A percentile compares a stretch with the other conserved stretches of the same genome.
phyloP scores from a whole-genome alignment of 768 basidiomycete genomes.

The Amanita brunnescens region DNA sequence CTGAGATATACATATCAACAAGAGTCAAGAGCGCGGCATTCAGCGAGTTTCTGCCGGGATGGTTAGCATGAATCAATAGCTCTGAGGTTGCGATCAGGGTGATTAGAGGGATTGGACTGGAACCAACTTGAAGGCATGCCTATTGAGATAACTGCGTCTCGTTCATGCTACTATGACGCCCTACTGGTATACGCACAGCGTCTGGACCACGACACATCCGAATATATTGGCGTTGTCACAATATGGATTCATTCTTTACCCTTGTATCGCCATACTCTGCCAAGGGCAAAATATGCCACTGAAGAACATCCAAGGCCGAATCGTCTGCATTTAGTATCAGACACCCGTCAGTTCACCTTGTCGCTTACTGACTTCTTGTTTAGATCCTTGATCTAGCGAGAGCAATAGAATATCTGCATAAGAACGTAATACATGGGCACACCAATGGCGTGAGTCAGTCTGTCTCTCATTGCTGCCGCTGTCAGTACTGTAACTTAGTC shows the following conservation, averaged over 20 bases:
- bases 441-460: conserved; percentile 42
- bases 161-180: not conserved
- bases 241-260: conserved; percentile 36
- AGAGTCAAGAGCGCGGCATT: conserved; percentile 28
- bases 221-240: conserved; percentile 46
- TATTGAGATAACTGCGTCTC: conserved; percentile 32
- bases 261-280: conserved; percentile 63
- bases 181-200: conserved; percentile 27
- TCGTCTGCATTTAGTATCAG: conserved; percentile 2
- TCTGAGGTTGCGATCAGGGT: conserved; percentile 49
- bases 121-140: conserved; percentile 38
- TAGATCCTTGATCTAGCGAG: conserved; percentile 31
- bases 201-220: conserved; percentile 45
- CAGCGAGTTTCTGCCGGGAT: conserved; percentile 16
- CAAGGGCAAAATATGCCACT: conserved; percentile 46
- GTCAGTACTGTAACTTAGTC: not conserved
- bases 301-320: conserved; percentile 19
- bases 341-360: conserved; percentile 27
- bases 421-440: conserved; percentile 51
- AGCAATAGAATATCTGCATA: conserved; percentile 50
- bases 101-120: conserved; percentile 35
- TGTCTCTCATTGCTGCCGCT: not conserved
- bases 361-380: not conserved
- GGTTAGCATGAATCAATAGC: not conserved
- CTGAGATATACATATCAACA: conserved; percentile 56